Percentiles rank a stretch among this genome's conserved stretches.
phyloP scores from a whole-genome alignment of 345 rosid genomes.

The Cardiospermum halicacabum region DNA sequence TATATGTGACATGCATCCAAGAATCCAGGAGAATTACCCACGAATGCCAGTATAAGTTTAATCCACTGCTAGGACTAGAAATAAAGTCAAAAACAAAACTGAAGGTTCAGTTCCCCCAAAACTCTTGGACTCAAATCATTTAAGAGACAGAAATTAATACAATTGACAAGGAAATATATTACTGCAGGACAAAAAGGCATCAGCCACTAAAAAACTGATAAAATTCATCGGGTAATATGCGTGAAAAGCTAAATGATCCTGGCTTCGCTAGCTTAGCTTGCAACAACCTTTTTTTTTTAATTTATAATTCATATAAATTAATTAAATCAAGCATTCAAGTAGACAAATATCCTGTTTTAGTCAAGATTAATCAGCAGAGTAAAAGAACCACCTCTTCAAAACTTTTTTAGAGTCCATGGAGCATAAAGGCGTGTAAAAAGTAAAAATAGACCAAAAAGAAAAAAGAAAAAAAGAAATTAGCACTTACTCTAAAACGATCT shows the following conservation, averaged over 20 bases:
- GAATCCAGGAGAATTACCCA: neutral
- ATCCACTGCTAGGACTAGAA: neutral
- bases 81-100: neutral
- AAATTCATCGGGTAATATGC: neutral
- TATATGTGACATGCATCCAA: neutral
- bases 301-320: neutral
- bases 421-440: neutral
- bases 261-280: conserved; percentile 8
- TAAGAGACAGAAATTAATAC: neutral
- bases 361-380: conserved; percentile 5
- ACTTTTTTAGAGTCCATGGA: neutral
- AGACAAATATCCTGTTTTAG: neutral
- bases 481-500: conserved; percentile 73
- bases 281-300: neutral
- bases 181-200: neutral
- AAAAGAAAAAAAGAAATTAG: no score
- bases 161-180: neutral
- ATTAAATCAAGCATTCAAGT: neutral
- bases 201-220: neutral
- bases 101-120: neutral
- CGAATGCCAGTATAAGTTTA: neutral
- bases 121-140: neutral
- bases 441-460: neutral
- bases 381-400: neutral
- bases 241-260: neutral